Base-by-base conservation (phyloP, 2,329 filamentous ascomycete genomes). In the Dactylellina sp. region DNA sequence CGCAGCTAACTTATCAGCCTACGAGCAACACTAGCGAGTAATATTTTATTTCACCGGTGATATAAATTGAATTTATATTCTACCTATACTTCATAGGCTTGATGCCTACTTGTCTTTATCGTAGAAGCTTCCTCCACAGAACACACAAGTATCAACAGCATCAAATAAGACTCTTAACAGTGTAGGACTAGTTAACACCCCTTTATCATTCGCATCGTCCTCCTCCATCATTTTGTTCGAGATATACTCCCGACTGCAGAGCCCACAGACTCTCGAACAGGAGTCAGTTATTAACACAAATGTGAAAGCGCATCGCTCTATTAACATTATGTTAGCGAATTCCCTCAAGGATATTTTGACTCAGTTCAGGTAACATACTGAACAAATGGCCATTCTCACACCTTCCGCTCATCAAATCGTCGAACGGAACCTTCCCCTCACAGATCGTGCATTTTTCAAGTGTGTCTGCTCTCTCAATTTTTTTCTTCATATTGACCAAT, bases 91-190 rank as follows among this genome's bases (percentile, higher is more conserved):
- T n/a, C n/a, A n/a, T 9, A 32, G 28, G 28, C n/a, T n/a, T n/a
- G n/a, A n/a, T n/a, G n/a, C n/a, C n/a, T n/a, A n/a, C n/a, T n/a
- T 24, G n/a, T 65, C 61, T 28, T 66, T 66, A 52, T 74, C 61
- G 39, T 74, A 74, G 32, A 74, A 74, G 9, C 55, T 63, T 0
- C 70, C 70, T 1, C 70, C 70, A 16, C 70, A 74, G 22, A 74
- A 74, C 1, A 74, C 70, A 57, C 70, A 74, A n/a, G 61, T 74
- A 66, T 74, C 70, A n/a, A 52, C 70, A n/a, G 70, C 70, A 22
- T 74, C 61, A 46, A 61, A 66, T 5, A 74, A 24, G 4, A 61
- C 39, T 22, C 61, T 57, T 22, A 74, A 44, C 32, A 74, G 35
- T 20, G 61, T 61, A 12, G 52, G 35, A n/a, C 35, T 24, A 11